These are phyloP conservation scores for Melanomma pulvis-pyrius DNA, from an alignment of 495 filamentous ascomycete species.

Conservation along the genomic window DNA sequence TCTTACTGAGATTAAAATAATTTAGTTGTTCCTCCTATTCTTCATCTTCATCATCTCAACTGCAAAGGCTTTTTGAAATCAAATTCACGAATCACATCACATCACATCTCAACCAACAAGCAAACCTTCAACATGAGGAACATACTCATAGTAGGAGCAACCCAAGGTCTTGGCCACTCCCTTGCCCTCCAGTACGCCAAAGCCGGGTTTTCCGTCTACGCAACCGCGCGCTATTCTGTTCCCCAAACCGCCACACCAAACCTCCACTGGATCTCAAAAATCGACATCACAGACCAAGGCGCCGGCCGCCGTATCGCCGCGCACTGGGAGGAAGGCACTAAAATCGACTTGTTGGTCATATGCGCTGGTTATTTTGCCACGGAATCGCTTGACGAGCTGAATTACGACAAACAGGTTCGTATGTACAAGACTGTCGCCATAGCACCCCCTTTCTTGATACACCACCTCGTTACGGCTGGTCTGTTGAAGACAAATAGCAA, in stretches of 20 bases:
- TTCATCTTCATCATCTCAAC: not conserved
- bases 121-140: constrained; percentile 46
- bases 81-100: not conserved
- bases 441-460: constrained; percentile 67
- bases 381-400: constrained; percentile 63
- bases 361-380: constrained; percentile 69
- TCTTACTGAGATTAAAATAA: not conserved
- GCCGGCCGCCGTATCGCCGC: constrained; percentile 39
- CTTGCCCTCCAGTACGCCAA: constrained; percentile 62
- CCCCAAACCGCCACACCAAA: constrained; percentile 33
- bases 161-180: constrained; percentile 65
- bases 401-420: constrained; percentile 65
- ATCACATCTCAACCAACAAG: not conserved
- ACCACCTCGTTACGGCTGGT: constrained; percentile 59
- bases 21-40: not conserved
- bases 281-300: constrained; percentile 48
- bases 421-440: constrained; percentile 75
- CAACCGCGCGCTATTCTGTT: constrained; percentile 57
- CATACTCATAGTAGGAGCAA: constrained; percentile 68
- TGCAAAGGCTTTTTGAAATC: not conserved
- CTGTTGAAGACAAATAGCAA: constrained; percentile 57
- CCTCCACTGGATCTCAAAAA: constrained; percentile 46
- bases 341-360: constrained; percentile 63
- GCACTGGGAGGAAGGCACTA: constrained; percentile 47
- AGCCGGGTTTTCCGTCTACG: constrained; percentile 57